Percentiles rank a stretch among this genome's conserved stretches.
Conservation (phyloP, 1,284 basidiomycete species). For the Flammula alnicola region DNA sequence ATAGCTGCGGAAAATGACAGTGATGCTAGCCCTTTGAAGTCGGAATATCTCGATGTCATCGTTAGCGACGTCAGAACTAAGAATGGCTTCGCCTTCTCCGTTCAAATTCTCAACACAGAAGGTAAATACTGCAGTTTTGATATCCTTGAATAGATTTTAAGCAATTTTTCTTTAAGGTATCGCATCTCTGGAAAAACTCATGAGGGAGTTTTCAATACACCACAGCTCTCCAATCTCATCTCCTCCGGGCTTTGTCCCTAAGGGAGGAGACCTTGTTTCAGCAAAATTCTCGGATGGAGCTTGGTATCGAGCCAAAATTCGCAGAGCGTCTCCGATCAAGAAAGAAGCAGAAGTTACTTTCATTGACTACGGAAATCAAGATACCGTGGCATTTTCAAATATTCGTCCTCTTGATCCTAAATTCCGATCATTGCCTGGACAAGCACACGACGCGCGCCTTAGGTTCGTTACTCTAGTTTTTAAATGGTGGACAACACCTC, state of each 20-base stretch:
- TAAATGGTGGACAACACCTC: neutral
- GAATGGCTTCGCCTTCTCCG: slow-evolving; percentile 84
- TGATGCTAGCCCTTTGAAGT: slow-evolving; percentile 62
- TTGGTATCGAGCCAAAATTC: slow-evolving; percentile 94
- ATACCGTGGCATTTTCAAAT: slow-evolving; percentile 75
- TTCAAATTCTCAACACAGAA: slow-evolving; percentile 90
- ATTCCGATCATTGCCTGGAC: slow-evolving; percentile 85
- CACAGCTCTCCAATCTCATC: slow-evolving; percentile 69
- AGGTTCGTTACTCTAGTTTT: slow-evolving; percentile 50
- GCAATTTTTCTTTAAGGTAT: slow-evolving; percentile 60
- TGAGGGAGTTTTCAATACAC: slow-evolving; percentile 90
- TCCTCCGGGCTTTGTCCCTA: slow-evolving; percentile 74
- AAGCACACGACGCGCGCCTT: slow-evolving; percentile 81
- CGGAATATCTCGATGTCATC: slow-evolving; percentile 91
- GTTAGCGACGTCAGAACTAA: slow-evolving; percentile 86
- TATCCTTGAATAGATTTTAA: neutral
- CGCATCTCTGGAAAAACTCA: slow-evolving; percentile 88
- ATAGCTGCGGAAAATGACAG: slow-evolving; percentile 43
- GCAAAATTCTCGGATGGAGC: slow-evolving; percentile 89
- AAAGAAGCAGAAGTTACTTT: slow-evolving; percentile 89
- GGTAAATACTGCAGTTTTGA: slow-evolving; percentile 48
- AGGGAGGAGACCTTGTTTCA: slow-evolving; percentile 87
- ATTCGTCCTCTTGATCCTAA: slow-evolving; percentile 85
- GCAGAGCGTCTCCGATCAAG: slow-evolving; percentile 79
- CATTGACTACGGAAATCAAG: slow-evolving; percentile 91